Evolutionary conservation across 2,329 filamentous ascomycete genomes (phyloP).

Genomic region (Chaetothyriales sp.): DNA sequence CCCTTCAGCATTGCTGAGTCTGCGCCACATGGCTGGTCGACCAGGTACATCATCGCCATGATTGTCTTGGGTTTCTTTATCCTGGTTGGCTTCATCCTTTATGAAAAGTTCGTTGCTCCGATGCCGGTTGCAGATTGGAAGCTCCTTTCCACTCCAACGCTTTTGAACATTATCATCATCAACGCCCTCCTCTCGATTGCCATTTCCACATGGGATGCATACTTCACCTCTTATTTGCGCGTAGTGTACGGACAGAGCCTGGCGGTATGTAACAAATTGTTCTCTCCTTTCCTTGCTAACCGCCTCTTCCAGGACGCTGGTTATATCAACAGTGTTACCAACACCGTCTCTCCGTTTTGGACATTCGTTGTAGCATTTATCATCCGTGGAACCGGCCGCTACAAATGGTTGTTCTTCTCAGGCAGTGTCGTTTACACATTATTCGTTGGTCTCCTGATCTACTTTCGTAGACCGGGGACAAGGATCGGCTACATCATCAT

Average conservation of each 20-base stretch:
- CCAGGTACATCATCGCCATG: slow-evolving; percentile 36
- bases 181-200: slow-evolving; percentile 15
- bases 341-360: slow-evolving; percentile 39
- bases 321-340: slow-evolving; percentile 37
- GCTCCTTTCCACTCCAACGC: slow-evolving; percentile 23
- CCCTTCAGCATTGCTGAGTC: slow-evolving; percentile 45
- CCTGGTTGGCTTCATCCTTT: slow-evolving; percentile 40
- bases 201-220: slow-evolving; percentile 22
- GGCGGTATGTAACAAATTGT: slow-evolving; percentile 10
- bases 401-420: slow-evolving; percentile 41
- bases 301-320: slow-evolving; percentile 1
- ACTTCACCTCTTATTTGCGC: slow-evolving; percentile 16
- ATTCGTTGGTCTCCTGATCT: slow-evolving; percentile 38
- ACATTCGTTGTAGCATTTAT: slow-evolving; percentile 39
- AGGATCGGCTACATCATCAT: slow-evolving; percentile 40
- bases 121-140: slow-evolving; percentile 42
- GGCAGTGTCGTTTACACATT: slow-evolving; percentile 37
- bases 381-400: slow-evolving; percentile 34
- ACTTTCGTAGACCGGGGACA: slow-evolving; percentile 35
- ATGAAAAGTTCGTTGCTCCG: slow-evolving; percentile 39
- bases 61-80: slow-evolving; percentile 40
- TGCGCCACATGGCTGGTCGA: slow-evolving; percentile 27
- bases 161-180: slow-evolving; percentile 12
- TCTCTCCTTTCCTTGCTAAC: not conserved
- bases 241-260: slow-evolving; percentile 3